Evolutionary conservation across 2,329 filamentous ascomycete genomes (phyloP), one percentile per base, ranked within the genome.

Genomic region (Sclerotinia sclerotiorum): DNA sequence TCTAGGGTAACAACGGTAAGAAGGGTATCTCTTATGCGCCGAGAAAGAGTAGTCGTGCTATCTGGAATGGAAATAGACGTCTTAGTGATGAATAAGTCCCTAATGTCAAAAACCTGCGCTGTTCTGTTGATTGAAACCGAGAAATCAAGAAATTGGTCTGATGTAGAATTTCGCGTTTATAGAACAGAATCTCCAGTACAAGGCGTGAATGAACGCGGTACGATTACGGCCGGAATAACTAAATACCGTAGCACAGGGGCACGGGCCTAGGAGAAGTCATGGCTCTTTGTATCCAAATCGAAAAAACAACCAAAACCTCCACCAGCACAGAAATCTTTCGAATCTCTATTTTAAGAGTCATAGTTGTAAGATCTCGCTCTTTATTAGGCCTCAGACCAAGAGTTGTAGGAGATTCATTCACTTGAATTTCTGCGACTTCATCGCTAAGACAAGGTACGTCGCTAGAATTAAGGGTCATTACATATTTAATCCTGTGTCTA

Each of bases 1-100:
- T 74, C 70, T 73, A 77, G 71, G 60, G 67, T 56, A 56, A 64
- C 66, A 49, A 65, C 57, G 46, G 61, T 56, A 57, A 65, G 60
- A 62, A 69, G 65, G 52, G 54, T 63, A 63, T 51, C 60, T 69
- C 70, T 70, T 73, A 67, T 72, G 69, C 54, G 17, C 62, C 46
- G 60, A 60, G 17, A 57, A 49, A 67, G 49, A 64, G n/a, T 24
- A 69, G 11, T 55, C 39, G 24, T 39, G 2, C 29, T 52, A 32
- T 15, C n/a, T 19, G 27, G 24, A 55, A 51, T 27, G 51, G 46
- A 46, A 13, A 60, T 54, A 48, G 54, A 72, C 70, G 71, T 72
- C 70, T 72, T 69, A 5, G 17, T 67, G 68, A 73, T 74, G 63
- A 54, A 67, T 39, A 54, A 24, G 27, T 55, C n/a, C 8, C 48